Evolutionary conservation across 1,284 basidiomycete genomes (phyloP).

Genomic region (Malassezia japonica): DNA sequence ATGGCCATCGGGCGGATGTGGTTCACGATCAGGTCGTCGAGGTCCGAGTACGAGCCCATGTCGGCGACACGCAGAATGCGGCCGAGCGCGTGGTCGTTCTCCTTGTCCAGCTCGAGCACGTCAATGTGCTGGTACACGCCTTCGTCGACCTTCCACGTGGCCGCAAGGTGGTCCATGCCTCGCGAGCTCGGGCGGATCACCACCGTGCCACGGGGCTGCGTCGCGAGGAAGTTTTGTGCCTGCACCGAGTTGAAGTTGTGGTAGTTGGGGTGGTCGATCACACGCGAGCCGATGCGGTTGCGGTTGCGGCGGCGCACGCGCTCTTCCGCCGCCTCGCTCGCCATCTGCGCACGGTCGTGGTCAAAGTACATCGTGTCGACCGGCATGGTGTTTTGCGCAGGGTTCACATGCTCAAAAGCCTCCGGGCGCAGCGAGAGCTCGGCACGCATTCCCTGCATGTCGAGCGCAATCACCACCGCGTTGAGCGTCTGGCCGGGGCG

Average conservation of each 20-base stretch:
- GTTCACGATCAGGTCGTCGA: slow-evolving; percentile 95
- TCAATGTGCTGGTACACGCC: slow-evolving; percentile 95
- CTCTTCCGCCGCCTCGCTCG: slow-evolving; percentile 62
- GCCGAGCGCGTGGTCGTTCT: slow-evolving; percentile 61
- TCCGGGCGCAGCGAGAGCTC: slow-evolving; percentile 65
- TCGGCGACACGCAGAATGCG: slow-evolving; percentile 67
- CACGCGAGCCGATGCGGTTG: slow-evolving; percentile 57
- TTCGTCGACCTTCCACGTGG: slow-evolving; percentile 98
- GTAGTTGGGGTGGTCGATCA: slow-evolving; percentile 98
- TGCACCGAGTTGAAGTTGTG: slow-evolving; percentile 85
- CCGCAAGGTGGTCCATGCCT: slow-evolving; percentile 82
- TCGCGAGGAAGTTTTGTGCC: slow-evolving; percentile 79
- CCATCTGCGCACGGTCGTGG: slow-evolving; percentile 58
- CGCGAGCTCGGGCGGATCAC: slow-evolving; percentile 94
- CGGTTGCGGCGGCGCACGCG: slow-evolving; percentile 73
- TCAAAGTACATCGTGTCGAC: slow-evolving; percentile 64
- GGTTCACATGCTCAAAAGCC: slow-evolving; percentile 63
- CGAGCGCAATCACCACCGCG: slow-evolving; percentile 67
- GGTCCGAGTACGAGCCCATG: slow-evolving; percentile 74
- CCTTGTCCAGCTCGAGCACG: slow-evolving; percentile 68
- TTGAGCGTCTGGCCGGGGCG: slow-evolving; percentile 63
- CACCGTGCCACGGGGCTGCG: slow-evolving; percentile 63
- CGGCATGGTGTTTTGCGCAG: slow-evolving; percentile 58
- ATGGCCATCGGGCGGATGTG: slow-evolving; percentile 90
- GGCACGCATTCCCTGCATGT: slow-evolving; percentile 61